A percentile compares a stretch with the other conserved stretches of the same genome.
Conservation (phyloP, 805 yeast species). For the Alloascoidea hylecoeti region DNA sequence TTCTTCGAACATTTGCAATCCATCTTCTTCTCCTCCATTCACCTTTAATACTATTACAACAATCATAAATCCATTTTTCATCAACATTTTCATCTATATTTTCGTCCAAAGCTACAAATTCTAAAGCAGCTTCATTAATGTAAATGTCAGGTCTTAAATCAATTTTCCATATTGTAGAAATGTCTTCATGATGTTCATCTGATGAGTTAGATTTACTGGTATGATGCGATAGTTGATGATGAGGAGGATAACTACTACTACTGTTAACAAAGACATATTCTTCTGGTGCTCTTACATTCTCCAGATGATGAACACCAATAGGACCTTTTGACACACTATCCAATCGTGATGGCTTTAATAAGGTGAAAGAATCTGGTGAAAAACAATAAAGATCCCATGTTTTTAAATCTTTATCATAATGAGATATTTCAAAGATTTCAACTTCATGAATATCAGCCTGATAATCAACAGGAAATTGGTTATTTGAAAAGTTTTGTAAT, state of each 20-base stretch:
- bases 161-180: not conserved
- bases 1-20: too few relatives aligned
- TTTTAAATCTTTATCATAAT: not conserved
- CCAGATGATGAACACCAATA: not conserved
- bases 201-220: not conserved
- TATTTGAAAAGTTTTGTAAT: too few relatives aligned
- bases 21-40: slow-evolving; percentile 3
- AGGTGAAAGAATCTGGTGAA: not conserved
- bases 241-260: not conserved
- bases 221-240: not conserved
- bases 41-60: slow-evolving; percentile 8
- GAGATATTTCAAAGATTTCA: not conserved
- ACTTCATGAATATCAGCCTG: not conserved
- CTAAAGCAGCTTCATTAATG: not conserved
- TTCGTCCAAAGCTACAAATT: slow-evolving; percentile 26
- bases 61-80: slow-evolving; percentile 74
- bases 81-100: slow-evolving; percentile 48
- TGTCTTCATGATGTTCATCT: not conserved
- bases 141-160: not conserved
- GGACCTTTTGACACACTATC: not conserved
- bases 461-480: too few relatives aligned
- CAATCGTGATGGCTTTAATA: not conserved
- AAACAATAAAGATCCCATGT: not conserved
- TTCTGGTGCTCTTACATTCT: not conserved
- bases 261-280: not conserved